A percentile compares a stretch with the other conserved stretches of the same genome.
Evolutionary conservation across 2,329 filamentous ascomycete genomes (phyloP).

Genomic region (Trichoderma arundinaceum): DNA sequence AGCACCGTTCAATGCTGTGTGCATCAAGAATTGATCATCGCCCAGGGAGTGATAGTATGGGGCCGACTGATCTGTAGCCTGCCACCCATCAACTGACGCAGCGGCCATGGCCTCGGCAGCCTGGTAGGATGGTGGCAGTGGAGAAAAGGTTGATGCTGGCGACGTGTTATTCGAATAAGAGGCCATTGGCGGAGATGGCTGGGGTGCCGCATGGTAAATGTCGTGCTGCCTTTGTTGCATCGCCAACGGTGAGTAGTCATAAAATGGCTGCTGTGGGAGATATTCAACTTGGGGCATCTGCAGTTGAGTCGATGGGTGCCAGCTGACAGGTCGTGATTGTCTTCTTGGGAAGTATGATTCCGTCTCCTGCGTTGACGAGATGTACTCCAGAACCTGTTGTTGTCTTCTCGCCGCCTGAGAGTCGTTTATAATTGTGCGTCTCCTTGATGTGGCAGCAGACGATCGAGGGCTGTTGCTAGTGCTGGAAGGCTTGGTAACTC

Average conservation of each 20-base stretch:
- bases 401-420: constrained; percentile 52
- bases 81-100: constrained; percentile 49
- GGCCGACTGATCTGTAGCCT: constrained; percentile 41
- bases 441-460: constrained; percentile 54
- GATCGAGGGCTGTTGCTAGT: constrained; percentile 71
- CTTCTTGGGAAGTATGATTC: constrained; percentile 29
- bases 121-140: constrained; percentile 56
- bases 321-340: constrained; percentile 69
- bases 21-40: constrained; percentile 36
- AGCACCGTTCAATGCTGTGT: constrained; percentile 39
- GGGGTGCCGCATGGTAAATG: constrained; percentile 48
- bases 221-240: constrained; percentile 51
- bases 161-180: constrained; percentile 65
- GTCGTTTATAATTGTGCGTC: constrained; percentile 64
- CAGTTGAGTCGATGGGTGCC: constrained; percentile 70
- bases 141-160: constrained; percentile 60
- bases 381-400: constrained; percentile 53
- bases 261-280: constrained; percentile 47
- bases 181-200: constrained; percentile 58
- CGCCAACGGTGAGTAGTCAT: constrained; percentile 47
- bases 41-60: constrained; percentile 39
- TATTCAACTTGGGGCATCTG: constrained; percentile 47
- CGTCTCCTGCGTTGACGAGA: constrained; percentile 29
- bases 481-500: constrained; percentile 69
- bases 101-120: constrained; percentile 48